Conservation (phyloP, 768 basidiomycete species). For the Leccinellum luteum region DNA sequence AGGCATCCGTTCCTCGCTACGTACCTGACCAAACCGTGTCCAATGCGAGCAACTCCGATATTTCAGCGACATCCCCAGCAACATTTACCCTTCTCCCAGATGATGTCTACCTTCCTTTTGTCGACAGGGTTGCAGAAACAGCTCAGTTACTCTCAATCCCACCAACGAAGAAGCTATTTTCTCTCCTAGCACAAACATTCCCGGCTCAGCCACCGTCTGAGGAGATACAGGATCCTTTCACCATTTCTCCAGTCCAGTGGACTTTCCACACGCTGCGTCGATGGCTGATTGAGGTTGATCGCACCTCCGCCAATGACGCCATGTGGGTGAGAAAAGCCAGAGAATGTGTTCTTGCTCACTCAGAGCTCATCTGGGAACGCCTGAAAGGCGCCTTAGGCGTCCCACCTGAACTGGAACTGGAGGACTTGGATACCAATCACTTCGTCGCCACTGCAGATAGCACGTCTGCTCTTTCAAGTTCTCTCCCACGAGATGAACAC, state of each 20-base stretch:
- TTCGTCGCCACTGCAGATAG: background rate
- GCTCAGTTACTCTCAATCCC: constrained; percentile 58
- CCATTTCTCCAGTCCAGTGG: constrained; percentile 68
- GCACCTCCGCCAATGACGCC: constrained; percentile 62
- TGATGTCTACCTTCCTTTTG: constrained; percentile 80
- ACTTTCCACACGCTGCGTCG: constrained; percentile 62
- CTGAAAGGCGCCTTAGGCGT: constrained; percentile 86
- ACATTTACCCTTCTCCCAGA: constrained; percentile 75
- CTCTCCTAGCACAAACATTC: constrained; percentile 72
- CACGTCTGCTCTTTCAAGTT: background rate
- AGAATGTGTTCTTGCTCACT: constrained; percentile 71
- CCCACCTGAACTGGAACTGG: constrained; percentile 77
- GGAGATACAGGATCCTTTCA: constrained; percentile 32
- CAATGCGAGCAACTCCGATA: constrained; percentile 2
- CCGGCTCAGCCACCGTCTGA: constrained; percentile 33
- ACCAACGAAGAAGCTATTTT: constrained; percentile 68
- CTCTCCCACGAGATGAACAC: background rate
- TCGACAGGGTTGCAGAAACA: constrained; percentile 80
- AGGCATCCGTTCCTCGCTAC: constrained; percentile 46
- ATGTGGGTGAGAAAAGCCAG: constrained; percentile 72
- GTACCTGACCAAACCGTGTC: constrained; percentile 5
- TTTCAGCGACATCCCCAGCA: constrained; percentile 34
- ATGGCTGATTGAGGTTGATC: constrained; percentile 65
- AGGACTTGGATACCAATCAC: constrained; percentile 32
- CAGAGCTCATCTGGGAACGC: constrained; percentile 90